These are phyloP conservation scores for Penicillium sp. DNA, from an alignment of 2,329 filamentous ascomycete genomes.

Conservation along the genomic window DNA sequence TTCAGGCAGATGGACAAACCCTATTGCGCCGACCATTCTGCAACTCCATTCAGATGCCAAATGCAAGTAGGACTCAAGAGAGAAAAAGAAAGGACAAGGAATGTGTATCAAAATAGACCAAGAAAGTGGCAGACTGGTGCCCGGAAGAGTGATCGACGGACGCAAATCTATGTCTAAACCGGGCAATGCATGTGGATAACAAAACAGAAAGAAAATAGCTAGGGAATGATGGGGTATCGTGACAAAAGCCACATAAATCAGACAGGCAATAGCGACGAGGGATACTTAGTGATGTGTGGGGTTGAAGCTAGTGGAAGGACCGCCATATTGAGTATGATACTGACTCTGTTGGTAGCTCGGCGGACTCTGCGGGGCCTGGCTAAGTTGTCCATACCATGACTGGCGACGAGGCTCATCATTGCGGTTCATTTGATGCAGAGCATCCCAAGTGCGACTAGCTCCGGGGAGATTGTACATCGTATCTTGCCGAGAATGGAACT, in stretches of 20 bases:
- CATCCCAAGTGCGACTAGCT: constrained; percentile 36
- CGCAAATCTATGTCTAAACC: no score
- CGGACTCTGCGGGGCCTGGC: constrained; percentile 21
- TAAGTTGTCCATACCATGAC: constrained; percentile 31
- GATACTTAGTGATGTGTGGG: constrained; percentile 18
- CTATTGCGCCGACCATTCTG: constrained; percentile 21
- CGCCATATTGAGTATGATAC: constrained; percentile 23
- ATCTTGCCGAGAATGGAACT: constrained; percentile 13
- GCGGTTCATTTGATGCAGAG: constrained; percentile 29
- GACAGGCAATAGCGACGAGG: background rate
- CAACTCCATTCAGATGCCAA: constrained; percentile 27
- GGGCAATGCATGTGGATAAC: background rate
- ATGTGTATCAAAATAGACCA: constrained; percentile 1
- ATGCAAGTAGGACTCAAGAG: constrained; percentile 15
- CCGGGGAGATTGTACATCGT: constrained; percentile 34
- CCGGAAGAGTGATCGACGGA: background rate
- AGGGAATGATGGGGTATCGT: background rate
- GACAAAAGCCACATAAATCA: background rate
- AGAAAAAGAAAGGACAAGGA: background rate
- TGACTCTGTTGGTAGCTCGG: constrained; percentile 27
- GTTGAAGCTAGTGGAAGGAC: constrained; percentile 23
- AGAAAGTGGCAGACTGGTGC: background rate
- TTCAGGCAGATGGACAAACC: constrained; percentile 4
- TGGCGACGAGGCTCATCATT: constrained; percentile 31
- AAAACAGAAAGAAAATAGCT: constrained; percentile 4